Evolutionary conservation across 108 stramenopile genomes (phyloP).

Genomic region (Seminavis robusta): DNA sequence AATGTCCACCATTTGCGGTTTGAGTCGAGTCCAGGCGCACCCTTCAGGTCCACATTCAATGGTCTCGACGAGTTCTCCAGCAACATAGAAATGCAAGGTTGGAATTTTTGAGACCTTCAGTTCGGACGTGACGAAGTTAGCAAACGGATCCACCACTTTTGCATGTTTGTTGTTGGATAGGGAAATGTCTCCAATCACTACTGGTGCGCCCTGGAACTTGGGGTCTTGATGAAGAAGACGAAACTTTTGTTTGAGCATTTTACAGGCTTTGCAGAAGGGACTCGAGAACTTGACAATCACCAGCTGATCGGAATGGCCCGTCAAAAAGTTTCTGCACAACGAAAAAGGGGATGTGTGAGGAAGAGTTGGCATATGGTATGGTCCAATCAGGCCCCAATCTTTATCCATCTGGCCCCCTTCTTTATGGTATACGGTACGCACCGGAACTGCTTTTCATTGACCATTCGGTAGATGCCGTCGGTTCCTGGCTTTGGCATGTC

Average conservation of each 20-base stretch:
- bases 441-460: constrained; percentile 10
- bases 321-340: constrained; percentile 4
- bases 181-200: constrained; percentile 10
- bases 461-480: constrained; percentile 12
- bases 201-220: constrained; percentile 1
- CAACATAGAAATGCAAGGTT: constrained; percentile 3
- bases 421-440: neutral
- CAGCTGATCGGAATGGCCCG: constrained; percentile 5
- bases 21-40: constrained; percentile 9
- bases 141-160: constrained; percentile 3
- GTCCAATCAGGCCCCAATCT: neutral
- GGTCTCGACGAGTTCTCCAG: neutral
- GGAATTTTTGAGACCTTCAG: constrained; percentile 1
- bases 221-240: constrained; percentile 1
- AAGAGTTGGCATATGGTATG: neutral
- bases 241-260: constrained; percentile 11
- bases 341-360: neutral
- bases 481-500: constrained; percentile 8
- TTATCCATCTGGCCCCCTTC: neutral
- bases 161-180: constrained; percentile 13
- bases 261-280: constrained; percentile 7
- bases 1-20: constrained; percentile 9
- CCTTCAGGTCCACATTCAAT: constrained; percentile 4
- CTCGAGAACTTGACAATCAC: constrained; percentile 11
- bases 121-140: constrained; percentile 5